Percentiles rank a stretch among this genome's conserved stretches.
phyloP scores from a whole-genome alignment of 192 early-diverging fungal genomes.

The Backusella liffmaniae region DNA sequence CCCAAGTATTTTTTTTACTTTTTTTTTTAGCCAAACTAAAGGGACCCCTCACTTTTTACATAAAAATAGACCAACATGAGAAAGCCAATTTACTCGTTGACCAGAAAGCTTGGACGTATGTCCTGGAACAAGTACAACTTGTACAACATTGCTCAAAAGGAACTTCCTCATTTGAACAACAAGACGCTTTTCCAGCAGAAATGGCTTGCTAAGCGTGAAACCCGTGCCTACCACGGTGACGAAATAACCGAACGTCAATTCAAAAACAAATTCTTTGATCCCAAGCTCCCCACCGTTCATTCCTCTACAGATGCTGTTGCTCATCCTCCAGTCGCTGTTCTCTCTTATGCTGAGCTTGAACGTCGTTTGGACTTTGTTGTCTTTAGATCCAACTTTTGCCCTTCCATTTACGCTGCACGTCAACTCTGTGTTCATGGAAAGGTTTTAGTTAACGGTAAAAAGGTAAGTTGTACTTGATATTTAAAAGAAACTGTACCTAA shows the following conservation, averaged over 20 bases:
- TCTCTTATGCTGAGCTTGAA: conserved; percentile 89
- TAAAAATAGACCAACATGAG: conserved; percentile 17
- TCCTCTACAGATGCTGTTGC: conserved; percentile 39
- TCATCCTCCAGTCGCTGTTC: conserved; percentile 68
- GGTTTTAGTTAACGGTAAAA: conserved; percentile 89
- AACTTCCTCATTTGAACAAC: conserved; percentile 48
- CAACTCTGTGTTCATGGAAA: conserved; percentile 81
- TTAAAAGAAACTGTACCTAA: not conserved
- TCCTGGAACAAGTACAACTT: conserved; percentile 95
- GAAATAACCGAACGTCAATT: conserved; percentile 88
- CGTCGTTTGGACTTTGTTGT: conserved; percentile 90
- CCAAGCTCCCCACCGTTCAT: conserved; percentile 63
- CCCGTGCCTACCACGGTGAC: conserved; percentile 91
- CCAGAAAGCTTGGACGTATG: conserved; percentile 81
- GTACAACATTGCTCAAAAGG: conserved; percentile 73
- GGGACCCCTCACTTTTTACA: conserved; percentile 2
- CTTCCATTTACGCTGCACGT: conserved; percentile 83
- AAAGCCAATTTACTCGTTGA: conserved; percentile 40
- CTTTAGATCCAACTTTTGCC: conserved; percentile 90
- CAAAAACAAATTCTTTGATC: conserved; percentile 64
- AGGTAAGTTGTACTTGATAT: conserved; percentile 43
- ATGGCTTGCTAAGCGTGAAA: conserved; percentile 91
- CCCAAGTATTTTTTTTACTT: not conserved
- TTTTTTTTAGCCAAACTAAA: not conserved
- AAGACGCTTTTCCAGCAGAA: conserved; percentile 89